Evolutionary conservation across 306 rosid genomes (phyloP).

Genomic region (Bauhinia variegata): DNA sequence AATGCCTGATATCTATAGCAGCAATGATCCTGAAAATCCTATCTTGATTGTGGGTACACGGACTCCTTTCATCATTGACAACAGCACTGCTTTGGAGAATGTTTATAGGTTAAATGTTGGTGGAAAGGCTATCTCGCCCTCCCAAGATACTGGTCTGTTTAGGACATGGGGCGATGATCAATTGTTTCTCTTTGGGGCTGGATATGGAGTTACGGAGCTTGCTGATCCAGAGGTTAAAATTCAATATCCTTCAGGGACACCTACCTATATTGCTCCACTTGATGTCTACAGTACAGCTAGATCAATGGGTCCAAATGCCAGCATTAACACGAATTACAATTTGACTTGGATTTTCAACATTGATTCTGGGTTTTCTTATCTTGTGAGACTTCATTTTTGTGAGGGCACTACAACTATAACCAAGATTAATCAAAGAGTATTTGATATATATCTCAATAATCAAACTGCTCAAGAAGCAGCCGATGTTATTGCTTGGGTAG

Average conservation of each 20-base stretch:
- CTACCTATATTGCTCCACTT: constrained; percentile 64
- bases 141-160: constrained; percentile 76
- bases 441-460: constrained; percentile 63
- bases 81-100: constrained; percentile 71
- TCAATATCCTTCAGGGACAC: constrained; percentile 46
- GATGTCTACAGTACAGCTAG: constrained; percentile 79
- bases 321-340: constrained; percentile 67
- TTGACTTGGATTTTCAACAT: constrained; percentile 79
- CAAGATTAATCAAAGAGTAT: constrained; percentile 60
- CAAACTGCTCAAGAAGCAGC: constrained; percentile 58
- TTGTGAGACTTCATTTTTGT: constrained; percentile 92
- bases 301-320: constrained; percentile 71
- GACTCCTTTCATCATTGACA: constrained; percentile 46
- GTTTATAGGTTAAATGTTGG: constrained; percentile 81
- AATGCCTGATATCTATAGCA: constrained; percentile 75
- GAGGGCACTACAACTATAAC: constrained; percentile 56
- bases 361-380: constrained; percentile 77
- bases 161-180: constrained; percentile 84
- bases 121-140: constrained; percentile 79
- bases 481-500: constrained; percentile 59
- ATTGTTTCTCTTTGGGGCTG: constrained; percentile 64
- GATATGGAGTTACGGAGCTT: constrained; percentile 56
- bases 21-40: constrained; percentile 34
- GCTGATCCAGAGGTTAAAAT: constrained; percentile 58
- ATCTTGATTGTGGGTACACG: constrained; percentile 53